Evolutionary conservation across 257 asterid genomes (phyloP).

Genomic region (Petrea volubilis): DNA sequence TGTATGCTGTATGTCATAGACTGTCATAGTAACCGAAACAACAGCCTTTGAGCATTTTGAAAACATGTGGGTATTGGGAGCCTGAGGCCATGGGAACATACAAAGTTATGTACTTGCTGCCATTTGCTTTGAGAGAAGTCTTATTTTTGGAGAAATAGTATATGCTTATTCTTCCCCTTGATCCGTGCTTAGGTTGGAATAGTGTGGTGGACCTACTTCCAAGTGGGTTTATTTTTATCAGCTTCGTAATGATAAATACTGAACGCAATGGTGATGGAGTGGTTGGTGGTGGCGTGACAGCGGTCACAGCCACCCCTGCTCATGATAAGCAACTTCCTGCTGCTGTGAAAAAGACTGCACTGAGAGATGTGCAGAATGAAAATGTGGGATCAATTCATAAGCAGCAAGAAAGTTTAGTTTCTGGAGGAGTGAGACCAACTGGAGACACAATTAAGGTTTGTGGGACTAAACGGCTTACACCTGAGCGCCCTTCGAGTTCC

Average conservation of each 20-base stretch:
- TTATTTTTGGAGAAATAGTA: not conserved
- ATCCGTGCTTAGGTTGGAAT: slow-evolving; percentile 31
- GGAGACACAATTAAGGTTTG: slow-evolving; percentile 65
- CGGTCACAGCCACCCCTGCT: slow-evolving; percentile 40
- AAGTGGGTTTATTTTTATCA: slow-evolving; percentile 16
- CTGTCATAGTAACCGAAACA: not conserved
- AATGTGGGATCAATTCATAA: slow-evolving; percentile 41
- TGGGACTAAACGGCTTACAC: slow-evolving; percentile 77
- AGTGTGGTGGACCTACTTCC: slow-evolving; percentile 8
- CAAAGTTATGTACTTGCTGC: not conserved
- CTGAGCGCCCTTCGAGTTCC: slow-evolving; percentile 71
- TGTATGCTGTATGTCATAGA: not conserved
- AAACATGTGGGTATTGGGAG: not conserved
- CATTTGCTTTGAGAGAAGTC: not conserved
- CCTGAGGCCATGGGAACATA: not conserved
- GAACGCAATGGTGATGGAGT: slow-evolving; percentile 41
- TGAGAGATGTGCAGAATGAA: slow-evolving; percentile 89
- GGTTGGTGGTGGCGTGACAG: slow-evolving; percentile 33
- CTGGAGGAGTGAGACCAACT: slow-evolving; percentile 47
- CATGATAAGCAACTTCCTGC: slow-evolving; percentile 53
- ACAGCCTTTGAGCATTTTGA: not conserved
- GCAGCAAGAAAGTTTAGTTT: slow-evolving; percentile 47
- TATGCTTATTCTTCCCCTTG: slow-evolving; percentile 5
- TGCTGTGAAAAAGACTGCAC: slow-evolving; percentile 62
- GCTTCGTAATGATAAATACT: slow-evolving; percentile 58